These are phyloP conservation scores for barley (Hordeum vulgare) DNA, from an alignment of 176 grass and related monocot species.

Conservation along the genomic window DNA sequence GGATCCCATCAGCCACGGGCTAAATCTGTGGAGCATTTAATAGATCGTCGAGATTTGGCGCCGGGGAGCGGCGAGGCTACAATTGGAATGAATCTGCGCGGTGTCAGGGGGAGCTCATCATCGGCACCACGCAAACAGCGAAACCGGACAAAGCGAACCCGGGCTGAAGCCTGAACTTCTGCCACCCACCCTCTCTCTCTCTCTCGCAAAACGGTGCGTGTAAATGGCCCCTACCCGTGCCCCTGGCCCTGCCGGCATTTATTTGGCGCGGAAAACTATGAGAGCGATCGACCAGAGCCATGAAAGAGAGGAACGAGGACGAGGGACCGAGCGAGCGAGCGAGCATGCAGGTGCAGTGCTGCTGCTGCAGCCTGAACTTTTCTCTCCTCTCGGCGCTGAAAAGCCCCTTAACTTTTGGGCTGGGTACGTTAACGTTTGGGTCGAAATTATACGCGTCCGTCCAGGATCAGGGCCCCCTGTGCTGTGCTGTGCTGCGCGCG, in stretches of 20 bases:
- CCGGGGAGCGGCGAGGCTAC: not conserved
- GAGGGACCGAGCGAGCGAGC: not conserved
- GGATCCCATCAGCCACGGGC: not conserved
- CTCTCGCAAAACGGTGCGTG: not conserved
- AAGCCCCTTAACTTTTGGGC: slow-evolving; percentile 61
- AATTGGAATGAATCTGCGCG: not conserved
- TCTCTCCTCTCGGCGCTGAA: slow-evolving; percentile 19
- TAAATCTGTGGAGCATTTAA: not conserved
- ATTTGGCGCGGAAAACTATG: not conserved
- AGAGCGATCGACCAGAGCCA: not conserved
- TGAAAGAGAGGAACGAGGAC: not conserved
- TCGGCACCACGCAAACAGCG: not conserved
- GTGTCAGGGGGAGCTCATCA: not conserved
- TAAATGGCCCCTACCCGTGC: not conserved
- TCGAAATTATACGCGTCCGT: slow-evolving; percentile 40
- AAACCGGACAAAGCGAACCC: not conserved
- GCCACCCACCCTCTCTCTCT: not conserved
- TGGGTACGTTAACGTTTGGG: slow-evolving; percentile 12
- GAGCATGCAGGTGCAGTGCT: too few species aligned
- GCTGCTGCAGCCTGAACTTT: slow-evolving; percentile 27
- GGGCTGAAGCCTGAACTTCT: not conserved
- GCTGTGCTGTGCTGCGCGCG: not conserved
- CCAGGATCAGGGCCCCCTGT: not conserved
- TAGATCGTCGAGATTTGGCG: not conserved
- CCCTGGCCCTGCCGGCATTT: not conserved